Conservation (phyloP, 352 stramenopile species). For the Globisporangium apiculatum region DNA sequence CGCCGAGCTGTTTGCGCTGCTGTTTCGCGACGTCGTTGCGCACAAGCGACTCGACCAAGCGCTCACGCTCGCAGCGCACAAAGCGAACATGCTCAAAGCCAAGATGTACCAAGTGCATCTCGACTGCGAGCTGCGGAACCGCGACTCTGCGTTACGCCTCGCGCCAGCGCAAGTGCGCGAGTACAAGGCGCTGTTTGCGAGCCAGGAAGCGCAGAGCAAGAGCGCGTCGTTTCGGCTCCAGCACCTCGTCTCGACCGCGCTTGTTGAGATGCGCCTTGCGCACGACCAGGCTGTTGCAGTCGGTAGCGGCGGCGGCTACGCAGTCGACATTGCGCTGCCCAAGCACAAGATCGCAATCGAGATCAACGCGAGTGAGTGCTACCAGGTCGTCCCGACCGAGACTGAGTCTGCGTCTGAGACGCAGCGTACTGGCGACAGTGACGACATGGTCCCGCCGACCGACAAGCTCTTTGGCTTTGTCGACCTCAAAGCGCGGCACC, state of each 20-base stretch:
- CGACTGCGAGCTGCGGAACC: slow-evolving; percentile 34
- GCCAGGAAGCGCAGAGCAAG: slow-evolving; percentile 41
- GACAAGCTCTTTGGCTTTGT: slow-evolving; percentile 44
- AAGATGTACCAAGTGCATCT: slow-evolving; percentile 67
- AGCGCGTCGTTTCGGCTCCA: slow-evolving; percentile 49
- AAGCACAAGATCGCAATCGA: slow-evolving; percentile 60
- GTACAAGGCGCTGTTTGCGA: slow-evolving; percentile 38
- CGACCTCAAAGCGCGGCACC: slow-evolving; percentile 57
- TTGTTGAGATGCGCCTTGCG: slow-evolving; percentile 44
- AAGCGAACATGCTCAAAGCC: slow-evolving; percentile 27
- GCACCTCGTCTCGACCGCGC: slow-evolving; percentile 44
- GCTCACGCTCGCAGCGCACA: slow-evolving; percentile 20
- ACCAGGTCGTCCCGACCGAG: slow-evolving; percentile 20
- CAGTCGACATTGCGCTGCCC: slow-evolving; percentile 41
- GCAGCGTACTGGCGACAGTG: slow-evolving; percentile 10
- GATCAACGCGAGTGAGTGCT: slow-evolving; percentile 46
- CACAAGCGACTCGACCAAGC: slow-evolving; percentile 27
- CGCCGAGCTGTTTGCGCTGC: slow-evolving; percentile 30
- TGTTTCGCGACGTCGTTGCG: slow-evolving; percentile 46
- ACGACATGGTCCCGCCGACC: slow-evolving; percentile 5
- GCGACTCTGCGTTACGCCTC: slow-evolving; percentile 29
- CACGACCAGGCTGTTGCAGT: slow-evolving; percentile 20
- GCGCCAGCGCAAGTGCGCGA: slow-evolving; percentile 18
- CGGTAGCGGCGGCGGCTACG: slow-evolving; percentile 34
- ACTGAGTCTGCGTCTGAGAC: slow-evolving; percentile 10